These are phyloP conservation scores for Elaeis guineensis DNA, from an alignment of 176 grass and related monocot species.

Conservation along the genomic window DNA sequence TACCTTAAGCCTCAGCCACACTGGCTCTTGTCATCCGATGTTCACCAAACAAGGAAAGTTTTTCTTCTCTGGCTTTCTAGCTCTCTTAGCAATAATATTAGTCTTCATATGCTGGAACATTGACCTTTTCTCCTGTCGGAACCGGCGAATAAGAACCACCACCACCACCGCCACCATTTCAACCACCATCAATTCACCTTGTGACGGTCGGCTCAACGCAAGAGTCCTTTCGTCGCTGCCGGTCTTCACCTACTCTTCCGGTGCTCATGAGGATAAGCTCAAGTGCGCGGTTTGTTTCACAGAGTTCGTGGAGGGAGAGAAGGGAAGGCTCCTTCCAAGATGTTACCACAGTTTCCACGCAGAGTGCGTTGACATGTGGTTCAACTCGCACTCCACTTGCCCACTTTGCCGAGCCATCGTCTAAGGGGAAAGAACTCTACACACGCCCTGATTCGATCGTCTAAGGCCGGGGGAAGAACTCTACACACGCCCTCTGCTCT, in stretches of 20 bases:
- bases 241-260: constrained; percentile 7
- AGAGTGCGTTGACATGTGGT: constrained; percentile 50
- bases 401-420: constrained; percentile 47
- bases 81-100: too few relatives aligned
- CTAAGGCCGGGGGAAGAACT: too few relatives aligned
- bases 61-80: too few relatives aligned
- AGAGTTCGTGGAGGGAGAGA: constrained; percentile 48
- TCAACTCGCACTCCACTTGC: constrained; percentile 44
- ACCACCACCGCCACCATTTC: neutral
- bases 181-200: neutral
- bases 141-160: neutral
- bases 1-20: too few relatives aligned
- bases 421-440: too few relatives aligned
- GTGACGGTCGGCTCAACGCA: too few relatives aligned
- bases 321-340: constrained; percentile 25
- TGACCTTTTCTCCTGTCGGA: too few relatives aligned
- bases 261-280: neutral
- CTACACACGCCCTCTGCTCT: too few relatives aligned
- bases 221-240: constrained; percentile 35
- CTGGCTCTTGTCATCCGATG: too few relatives aligned
- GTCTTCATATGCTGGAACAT: too few relatives aligned
- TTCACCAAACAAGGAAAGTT: too few relatives aligned
- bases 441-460: too few relatives aligned
- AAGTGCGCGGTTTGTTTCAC: constrained; percentile 57
- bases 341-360: constrained; percentile 55